Conservation (phyloP, 768 basidiomycete species). For the Suillus fuscotomentosus region DNA sequence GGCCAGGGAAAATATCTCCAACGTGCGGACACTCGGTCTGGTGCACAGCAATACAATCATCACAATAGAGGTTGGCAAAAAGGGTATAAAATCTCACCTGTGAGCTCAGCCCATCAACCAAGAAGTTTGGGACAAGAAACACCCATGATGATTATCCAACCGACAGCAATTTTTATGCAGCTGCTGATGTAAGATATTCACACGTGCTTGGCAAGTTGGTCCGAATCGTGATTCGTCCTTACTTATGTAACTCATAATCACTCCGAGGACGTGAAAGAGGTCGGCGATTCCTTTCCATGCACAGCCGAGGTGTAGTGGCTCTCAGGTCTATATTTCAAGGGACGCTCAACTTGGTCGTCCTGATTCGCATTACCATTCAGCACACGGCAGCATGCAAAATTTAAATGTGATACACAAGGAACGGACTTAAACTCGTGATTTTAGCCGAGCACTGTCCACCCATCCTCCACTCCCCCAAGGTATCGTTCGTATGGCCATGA, state of each 20-base stretch:
- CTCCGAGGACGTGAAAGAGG: too few relatives aligned
- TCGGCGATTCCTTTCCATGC: too few relatives aligned
- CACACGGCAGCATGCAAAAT: not conserved
- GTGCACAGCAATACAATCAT: constrained; percentile 37
- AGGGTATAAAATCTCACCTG: not conserved
- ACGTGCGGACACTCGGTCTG: constrained; percentile 32
- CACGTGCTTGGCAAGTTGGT: not conserved
- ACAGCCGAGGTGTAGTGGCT: not conserved
- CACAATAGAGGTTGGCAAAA: constrained; percentile 11
- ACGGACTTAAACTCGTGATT: not conserved
- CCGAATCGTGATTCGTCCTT: too few relatives aligned
- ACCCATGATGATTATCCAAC: fast-evolving
- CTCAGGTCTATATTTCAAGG: not conserved
- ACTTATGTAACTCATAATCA: too few relatives aligned
- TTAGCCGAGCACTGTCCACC: not conserved
- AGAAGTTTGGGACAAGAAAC: not conserved
- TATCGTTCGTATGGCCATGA: not conserved
- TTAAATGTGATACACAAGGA: not conserved
- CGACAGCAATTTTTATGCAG: not conserved
- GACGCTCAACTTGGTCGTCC: not conserved
- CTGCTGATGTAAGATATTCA: not conserved
- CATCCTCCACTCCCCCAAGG: not conserved
- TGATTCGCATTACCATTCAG: not conserved
- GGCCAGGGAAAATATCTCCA: constrained; percentile 32
- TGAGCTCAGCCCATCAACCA: not conserved